Base-by-base conservation (phyloP, 257 asterid genomes). In the Solanum pinnatisectum region DNA sequence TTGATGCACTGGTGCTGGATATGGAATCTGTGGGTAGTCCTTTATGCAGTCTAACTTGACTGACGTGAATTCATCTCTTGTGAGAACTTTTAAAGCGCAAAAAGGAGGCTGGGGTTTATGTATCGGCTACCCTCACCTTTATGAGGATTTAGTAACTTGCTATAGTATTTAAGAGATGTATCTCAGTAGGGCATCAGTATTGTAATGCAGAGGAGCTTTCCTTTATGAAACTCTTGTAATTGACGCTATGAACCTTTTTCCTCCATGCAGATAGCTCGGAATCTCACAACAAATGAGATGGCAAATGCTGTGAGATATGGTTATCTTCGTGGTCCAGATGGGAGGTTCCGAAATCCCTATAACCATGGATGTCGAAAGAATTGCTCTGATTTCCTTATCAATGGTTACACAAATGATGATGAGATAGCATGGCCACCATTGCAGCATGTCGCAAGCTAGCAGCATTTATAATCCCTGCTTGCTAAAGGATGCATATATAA, bases 401-500 rank as follows among this genome's bases (percentile, higher is more conserved):
- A 94, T 23, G 99, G 99, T 10, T 92, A 92, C 88, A 94, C 98
- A 25, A 91, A 97, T 30, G 99, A 97, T 20, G 91, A 93, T 59
- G 96, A 96, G 94, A 91, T 97, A 87, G 98, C 99, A 27, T 97
- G 98, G 99, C 99, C 98, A 84, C 96, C 98, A 83, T 93, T 96
- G 49, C 95, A 93, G 88, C 96, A 88, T 88, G 91, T 88, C 68
- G 89, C 93, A 33, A 91, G 93, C 90, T 94, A 90, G 93, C 86
- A 32, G 33, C 23, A 30, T 37, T 74, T 74, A 7, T 12, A 52
- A 20, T 30, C 70, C n/a, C 42, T 82, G 70, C 68, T 27, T 81
- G 85, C 85, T 81, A 2, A 81, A 16, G 67, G 68, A 81, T 82
- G 44, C 86, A 49, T 49, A 82, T 30, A 32, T 18, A 30, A 77